A percentile compares a stretch with the other conserved stretches of the same genome.
These are phyloP conservation scores for Penicillium turbatum DNA, from an alignment of 495 filamentous ascomycete genomes.

Conservation along the genomic window DNA sequence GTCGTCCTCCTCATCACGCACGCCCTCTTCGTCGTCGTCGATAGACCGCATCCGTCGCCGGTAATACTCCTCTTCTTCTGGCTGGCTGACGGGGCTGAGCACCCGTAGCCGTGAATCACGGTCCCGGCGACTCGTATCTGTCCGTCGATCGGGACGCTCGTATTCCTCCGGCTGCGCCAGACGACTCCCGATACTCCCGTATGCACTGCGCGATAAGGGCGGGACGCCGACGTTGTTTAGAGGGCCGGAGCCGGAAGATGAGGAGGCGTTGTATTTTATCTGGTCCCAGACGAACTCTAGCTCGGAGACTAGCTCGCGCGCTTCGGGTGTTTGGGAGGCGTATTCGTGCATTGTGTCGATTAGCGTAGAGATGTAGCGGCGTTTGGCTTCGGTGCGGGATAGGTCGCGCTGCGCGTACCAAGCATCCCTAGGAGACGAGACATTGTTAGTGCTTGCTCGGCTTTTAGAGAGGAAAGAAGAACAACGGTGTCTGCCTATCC, in stretches of 20 bases:
- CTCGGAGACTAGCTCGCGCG: slow-evolving; percentile 82
- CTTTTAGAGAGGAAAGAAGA: background rate
- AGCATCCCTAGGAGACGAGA: slow-evolving; percentile 57
- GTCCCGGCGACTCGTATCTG: slow-evolving; percentile 3
- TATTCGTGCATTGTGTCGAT: slow-evolving; percentile 97
- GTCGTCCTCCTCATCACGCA: slow-evolving; percentile 29
- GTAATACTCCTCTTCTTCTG: slow-evolving; percentile 59
- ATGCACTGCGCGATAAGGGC: slow-evolving; percentile 33
- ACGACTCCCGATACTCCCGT: slow-evolving; percentile 35
- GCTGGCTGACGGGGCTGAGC: slow-evolving; percentile 75
- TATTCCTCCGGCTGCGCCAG: slow-evolving; percentile 26
- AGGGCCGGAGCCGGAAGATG: slow-evolving; percentile 53
- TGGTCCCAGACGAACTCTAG: slow-evolving; percentile 99
- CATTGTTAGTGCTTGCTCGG: background rate
- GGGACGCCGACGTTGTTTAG: slow-evolving; percentile 31
- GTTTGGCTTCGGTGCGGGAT: slow-evolving; percentile 87
- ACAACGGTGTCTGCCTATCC: no score
- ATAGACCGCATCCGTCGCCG: slow-evolving; percentile 22
- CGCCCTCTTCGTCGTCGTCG: slow-evolving; percentile 30
- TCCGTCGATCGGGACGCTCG: slow-evolving; percentile 17
- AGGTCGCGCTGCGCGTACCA: slow-evolving; percentile 83
- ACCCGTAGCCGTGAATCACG: slow-evolving; percentile 53
- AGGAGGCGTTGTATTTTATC: slow-evolving; percentile 76
- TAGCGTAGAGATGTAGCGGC: slow-evolving; percentile 83
- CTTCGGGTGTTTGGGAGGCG: slow-evolving; percentile 78